Base-by-base conservation (phyloP, 2,329 filamentous ascomycete species). In the Xylaria sp. region DNA sequence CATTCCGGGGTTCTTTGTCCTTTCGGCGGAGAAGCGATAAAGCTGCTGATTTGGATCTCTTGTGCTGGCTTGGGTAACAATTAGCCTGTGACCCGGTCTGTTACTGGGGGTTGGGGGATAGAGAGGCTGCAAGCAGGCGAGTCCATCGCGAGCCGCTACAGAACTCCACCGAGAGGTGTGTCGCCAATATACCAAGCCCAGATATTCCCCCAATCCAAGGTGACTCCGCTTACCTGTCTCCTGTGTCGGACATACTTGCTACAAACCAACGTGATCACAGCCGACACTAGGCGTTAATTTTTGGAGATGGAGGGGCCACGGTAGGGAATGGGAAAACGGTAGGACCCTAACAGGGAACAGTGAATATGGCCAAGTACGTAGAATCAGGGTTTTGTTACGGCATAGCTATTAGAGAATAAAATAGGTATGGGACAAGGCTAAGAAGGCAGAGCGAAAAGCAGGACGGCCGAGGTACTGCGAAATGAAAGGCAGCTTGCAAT, bases 11-110 rank as follows among this genome's bases (percentile, higher is more conserved):
- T 25, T 77, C 75, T 66, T 72, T 76, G 63, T 86, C 84, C 74
- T 82, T 86, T 71, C 86, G 84, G 69, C 86, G 82, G 77, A 90
- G 79, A 76, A 90, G 77, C 77, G 86, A 82, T 72, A 88, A 78
- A 55, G 85, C 82, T 60, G 82, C 82, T 48, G 84, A 88, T 77
- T 85, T 89, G 65, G 87, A 86, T 69, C 84, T 85, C 79, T 84
- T 86, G 75, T 87, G 86, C 71, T 77, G 75, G 70, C 78, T 82
- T 81, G 25, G 27, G 63, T 44, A 44, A 27, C 58, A 32, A 59
- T 71, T 66, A 75, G 67, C 63, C 35, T 48, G 27, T 57, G 60
- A 60, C 42, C 59, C 42, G 18, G 18, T 13, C n/a, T 50, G 48
- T 29, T 42, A 16, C 25, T 16, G n/a, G 12, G 16, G 29, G 21